Evolutionary conservation across 768 basidiomycete species (phyloP), one percentile per base, ranked within the genome.

Genomic region (Nevesoporus exiguus): DNA sequence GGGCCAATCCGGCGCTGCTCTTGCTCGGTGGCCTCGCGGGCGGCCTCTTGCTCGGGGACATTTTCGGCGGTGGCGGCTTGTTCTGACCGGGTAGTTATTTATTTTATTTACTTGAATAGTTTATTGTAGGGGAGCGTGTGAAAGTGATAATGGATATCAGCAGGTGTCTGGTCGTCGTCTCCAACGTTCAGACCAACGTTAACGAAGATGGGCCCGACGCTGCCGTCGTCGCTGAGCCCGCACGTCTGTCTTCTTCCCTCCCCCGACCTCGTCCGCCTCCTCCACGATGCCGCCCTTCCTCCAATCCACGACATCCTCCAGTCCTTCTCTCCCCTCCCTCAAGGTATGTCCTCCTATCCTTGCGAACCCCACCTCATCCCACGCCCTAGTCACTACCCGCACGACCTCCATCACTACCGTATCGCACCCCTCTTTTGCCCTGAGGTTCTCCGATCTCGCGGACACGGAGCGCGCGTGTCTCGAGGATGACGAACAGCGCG

Each of bases 321-420:
- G 67, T 90, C 88, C 3, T 93, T 93, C 63, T 88, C 89, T 3
- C 91, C 91, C 11, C 74, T 93, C 47, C 84, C 88, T 0, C 84
- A 90, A 77, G 88, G 90, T 88, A 68, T 46, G 70, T 66, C 22
- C 8, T 60, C 42, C 48, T 48, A 24, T 9, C 31, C 19, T 44
- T 25, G n/a, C n/a, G n/a, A n/a, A n/a, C n/a, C 47, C 31, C 22
- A 15, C 33, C 55, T 55, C 22, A 55, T 51, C 42, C 47, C 54
- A 39, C 39, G 37, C 2, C 61, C n/a, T 59, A 93, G 91, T 93
- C 33, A 88, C 83, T 15, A 89, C 90, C 4, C 80, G 91, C 25
- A 92, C 91, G 7, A 88, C 85, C 3, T 69, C 87, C 4, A 75
- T 92, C 29, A 75, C 80, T 3, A 82, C 88, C 17, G 80, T 92